These are phyloP conservation scores for Crucibulum parvulum DNA, from an alignment of 1,284 basidiomycete genomes.

Conservation along the genomic window DNA sequence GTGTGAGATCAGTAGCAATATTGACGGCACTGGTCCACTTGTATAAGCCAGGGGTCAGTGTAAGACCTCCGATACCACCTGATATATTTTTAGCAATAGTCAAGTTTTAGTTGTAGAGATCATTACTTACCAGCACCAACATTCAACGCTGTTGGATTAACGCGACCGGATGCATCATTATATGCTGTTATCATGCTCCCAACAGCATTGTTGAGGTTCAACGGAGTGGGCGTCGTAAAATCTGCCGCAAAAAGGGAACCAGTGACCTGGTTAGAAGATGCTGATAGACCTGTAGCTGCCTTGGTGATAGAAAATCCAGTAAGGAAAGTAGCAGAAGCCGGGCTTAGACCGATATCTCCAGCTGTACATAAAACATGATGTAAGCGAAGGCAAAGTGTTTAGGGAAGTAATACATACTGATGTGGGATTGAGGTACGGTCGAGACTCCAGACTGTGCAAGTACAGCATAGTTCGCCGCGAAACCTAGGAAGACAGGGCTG, in stretches of 20 bases:
- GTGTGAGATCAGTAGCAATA: conserved; percentile 5
- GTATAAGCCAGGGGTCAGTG: conserved; percentile 14
- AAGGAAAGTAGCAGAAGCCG: conserved; percentile 7
- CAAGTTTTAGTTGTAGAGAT: neutral
- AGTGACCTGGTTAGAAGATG: conserved; percentile 15
- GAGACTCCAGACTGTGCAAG: neutral
- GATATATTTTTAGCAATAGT: neutral
- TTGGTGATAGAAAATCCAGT: conserved; percentile 13
- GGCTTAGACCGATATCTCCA: conserved; percentile 14
- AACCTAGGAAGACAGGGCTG: neutral
- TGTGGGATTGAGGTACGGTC: neutral
- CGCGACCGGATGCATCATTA: conserved; percentile 9
- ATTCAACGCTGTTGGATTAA: conserved; percentile 7
- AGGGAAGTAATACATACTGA: neutral
- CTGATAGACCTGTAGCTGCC: conserved; percentile 6
- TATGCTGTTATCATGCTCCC: conserved; percentile 17
- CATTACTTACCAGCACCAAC: conserved; percentile 4
- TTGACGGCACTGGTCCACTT: conserved; percentile 13
- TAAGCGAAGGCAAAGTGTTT: neutral
- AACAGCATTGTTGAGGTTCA: conserved; percentile 12
- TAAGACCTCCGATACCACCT: conserved; percentile 8
- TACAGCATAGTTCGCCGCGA: neutral
- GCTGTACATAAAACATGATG: neutral
- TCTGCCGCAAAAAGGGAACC: conserved; percentile 13
- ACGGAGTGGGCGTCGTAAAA: conserved; percentile 13